These are phyloP conservation scores for Puccinia hordei DNA, from an alignment of 1,284 basidiomycete species.

Conservation along the genomic window DNA sequence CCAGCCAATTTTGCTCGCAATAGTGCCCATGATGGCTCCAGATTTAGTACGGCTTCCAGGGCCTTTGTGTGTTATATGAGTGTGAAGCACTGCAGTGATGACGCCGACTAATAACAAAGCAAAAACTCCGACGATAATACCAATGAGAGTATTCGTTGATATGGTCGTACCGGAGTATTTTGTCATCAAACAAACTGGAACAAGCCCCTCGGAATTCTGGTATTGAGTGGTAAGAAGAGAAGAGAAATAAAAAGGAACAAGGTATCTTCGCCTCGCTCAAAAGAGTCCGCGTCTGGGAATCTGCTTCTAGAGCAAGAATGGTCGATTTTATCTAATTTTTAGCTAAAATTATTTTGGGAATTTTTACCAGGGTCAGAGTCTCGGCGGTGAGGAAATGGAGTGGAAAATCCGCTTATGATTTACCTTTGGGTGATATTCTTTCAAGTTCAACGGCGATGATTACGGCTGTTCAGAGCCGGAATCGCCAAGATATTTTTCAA, in stretches of 20 bases:
- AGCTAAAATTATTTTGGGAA: too few relatives aligned
- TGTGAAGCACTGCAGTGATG: not conserved
- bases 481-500: too few relatives aligned
- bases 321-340: too few relatives aligned
- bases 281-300: not conserved
- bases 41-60: not conserved
- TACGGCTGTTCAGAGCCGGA: too few relatives aligned
- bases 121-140: not conserved
- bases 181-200: not conserved
- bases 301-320: not conserved
- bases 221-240: not conserved
- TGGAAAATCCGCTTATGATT: too few relatives aligned
- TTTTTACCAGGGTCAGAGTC: too few relatives aligned
- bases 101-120: not conserved
- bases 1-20: slow-evolving; percentile 17
- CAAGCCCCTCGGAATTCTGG: not conserved
- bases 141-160: not conserved
- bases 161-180: not conserved
- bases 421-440: too few relatives aligned
- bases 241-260: not conserved
- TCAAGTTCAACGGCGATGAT: too few relatives aligned
- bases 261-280: not conserved
- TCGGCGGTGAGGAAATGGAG: too few relatives aligned
- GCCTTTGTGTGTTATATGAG: not conserved
- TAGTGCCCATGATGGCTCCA: not conserved